Evolutionary conservation across 139 green algal species (phyloP).

Genomic region (Chlorella sorokiniana): DNA sequence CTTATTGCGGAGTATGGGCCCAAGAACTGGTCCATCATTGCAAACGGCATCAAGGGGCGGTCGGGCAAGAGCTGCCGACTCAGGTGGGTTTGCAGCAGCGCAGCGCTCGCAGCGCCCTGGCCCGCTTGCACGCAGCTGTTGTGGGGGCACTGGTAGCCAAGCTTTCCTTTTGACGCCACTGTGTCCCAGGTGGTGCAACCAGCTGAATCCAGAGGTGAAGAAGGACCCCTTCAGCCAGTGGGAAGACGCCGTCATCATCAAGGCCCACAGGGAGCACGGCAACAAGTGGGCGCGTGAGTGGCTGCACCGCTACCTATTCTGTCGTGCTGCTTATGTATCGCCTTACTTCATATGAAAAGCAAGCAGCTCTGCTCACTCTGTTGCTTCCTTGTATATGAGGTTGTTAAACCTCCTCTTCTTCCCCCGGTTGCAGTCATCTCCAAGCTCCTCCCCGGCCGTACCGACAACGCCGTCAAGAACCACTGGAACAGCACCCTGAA

Average conservation of each 20-base stretch:
- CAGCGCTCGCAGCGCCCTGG: neutral
- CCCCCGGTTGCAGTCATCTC: constrained; percentile 62
- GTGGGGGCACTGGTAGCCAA: neutral
- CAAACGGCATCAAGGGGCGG: constrained; percentile 73
- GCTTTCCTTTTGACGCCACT: neutral
- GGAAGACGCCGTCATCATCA: constrained; percentile 78
- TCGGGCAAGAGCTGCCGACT: constrained; percentile 87
- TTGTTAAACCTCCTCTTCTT: neutral
- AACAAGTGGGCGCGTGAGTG: constrained; percentile 72
- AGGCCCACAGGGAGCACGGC: constrained; percentile 64
- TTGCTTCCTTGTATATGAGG: too few species aligned
- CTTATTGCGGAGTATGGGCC: constrained; percentile 69
- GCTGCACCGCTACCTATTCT: neutral
- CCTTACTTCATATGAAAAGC: neutral
- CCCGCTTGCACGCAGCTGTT: neutral
- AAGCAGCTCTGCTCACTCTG: neutral
- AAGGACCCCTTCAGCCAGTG: constrained; percentile 76
- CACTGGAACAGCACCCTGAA: constrained; percentile 83
- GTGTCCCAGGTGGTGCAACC: constrained; percentile 79
- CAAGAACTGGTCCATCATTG: constrained; percentile 86
- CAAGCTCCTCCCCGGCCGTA: constrained; percentile 78
- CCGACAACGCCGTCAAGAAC: constrained; percentile 84
- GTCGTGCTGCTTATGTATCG: neutral
- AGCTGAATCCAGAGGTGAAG: constrained; percentile 81
- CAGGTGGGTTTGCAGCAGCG: constrained; percentile 32